A percentile compares a stretch with the other conserved stretches of the same genome.
Evolutionary conservation across 1,284 basidiomycete species (phyloP).

Genomic region (Pascua guehoae): DNA sequence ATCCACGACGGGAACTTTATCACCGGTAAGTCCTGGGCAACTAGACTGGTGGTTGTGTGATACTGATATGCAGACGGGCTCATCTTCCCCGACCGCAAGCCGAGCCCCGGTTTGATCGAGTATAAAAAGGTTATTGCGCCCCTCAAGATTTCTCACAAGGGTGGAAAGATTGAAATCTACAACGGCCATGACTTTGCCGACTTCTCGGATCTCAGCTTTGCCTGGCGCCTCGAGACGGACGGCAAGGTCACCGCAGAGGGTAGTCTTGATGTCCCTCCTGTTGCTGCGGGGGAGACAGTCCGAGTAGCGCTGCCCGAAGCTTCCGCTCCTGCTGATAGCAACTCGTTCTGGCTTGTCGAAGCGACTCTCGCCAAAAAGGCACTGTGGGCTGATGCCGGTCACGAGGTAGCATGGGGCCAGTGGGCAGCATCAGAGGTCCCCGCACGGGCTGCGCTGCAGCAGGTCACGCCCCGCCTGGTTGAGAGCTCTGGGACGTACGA

Average conservation of each 20-base stretch:
- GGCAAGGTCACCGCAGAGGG: conserved; percentile 6
- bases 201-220: conserved; percentile 11
- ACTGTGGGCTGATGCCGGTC: conserved; percentile 16
- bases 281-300: not conserved
- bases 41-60: not conserved
- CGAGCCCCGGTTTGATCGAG: conserved; percentile 21
- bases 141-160: conserved; percentile 3
- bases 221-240: conserved; percentile 18
- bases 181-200: conserved; percentile 22
- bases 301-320: conserved; percentile 2
- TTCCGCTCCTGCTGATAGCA: not conserved
- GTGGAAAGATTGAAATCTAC: not conserved
- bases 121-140: conserved; percentile 22
- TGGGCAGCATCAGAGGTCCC: not conserved
- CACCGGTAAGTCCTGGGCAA: not conserved
- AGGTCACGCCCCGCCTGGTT: not conserved
- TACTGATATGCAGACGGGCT: conserved; percentile 15
- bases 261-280: conserved; percentile 4
- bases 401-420: conserved; percentile 24
- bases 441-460: not conserved
- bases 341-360: conserved; percentile 7
- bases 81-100: conserved; percentile 24
- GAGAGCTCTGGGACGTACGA: not conserved
- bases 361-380: conserved; percentile 3
- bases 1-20: conserved; percentile 28